A percentile compares a stretch with the other conserved stretches of the same genome.
phyloP scores from a whole-genome alignment of 208 protist genomes.

The Trypanosoma cruzi region DNA sequence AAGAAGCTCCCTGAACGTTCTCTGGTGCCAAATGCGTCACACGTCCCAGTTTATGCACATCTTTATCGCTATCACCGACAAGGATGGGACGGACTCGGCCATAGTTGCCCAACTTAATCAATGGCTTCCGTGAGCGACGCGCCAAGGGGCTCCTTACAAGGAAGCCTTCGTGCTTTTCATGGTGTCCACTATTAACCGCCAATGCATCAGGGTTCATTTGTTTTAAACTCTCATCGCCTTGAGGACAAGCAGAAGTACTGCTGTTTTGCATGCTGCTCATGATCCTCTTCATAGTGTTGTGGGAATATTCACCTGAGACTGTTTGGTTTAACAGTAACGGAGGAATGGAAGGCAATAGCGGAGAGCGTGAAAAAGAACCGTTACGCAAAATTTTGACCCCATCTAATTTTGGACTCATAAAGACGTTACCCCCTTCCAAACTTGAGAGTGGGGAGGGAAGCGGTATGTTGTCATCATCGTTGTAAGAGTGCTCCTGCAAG shows the following conservation, averaged over 20 bases:
- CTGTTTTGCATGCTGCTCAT: not conserved
- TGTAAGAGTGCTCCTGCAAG: slow-evolving; percentile 25
- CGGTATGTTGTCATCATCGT: slow-evolving; percentile 13
- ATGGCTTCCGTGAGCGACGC: slow-evolving; percentile 23
- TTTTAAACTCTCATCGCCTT: not conserved
- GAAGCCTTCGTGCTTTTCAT: not conserved
- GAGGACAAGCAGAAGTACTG: not conserved
- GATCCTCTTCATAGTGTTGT: not conserved
- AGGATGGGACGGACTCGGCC: slow-evolving; percentile 36
- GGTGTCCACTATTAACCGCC: not conserved
- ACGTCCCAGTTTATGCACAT: slow-evolving; percentile 49
- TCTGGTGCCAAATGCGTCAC: slow-evolving; percentile 72
- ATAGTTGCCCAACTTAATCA: slow-evolving; percentile 42
- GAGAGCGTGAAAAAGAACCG: slow-evolving; percentile 13
- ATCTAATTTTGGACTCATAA: slow-evolving; percentile 1
- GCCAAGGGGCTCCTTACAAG: not conserved
- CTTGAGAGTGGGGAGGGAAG: slow-evolving; percentile 12
- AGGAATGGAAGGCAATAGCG: not conserved
- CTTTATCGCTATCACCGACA: slow-evolving; percentile 10
- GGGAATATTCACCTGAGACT: not conserved
- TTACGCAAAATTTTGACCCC: slow-evolving; percentile 19
- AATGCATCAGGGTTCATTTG: not conserved
- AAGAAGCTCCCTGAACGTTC: slow-evolving; percentile 40
- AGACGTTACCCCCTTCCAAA: not conserved
- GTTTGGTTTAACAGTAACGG: not conserved